Conservation (phyloP, 2,329 filamentous ascomycete genomes). For the Verticillium longisporum region DNA sequence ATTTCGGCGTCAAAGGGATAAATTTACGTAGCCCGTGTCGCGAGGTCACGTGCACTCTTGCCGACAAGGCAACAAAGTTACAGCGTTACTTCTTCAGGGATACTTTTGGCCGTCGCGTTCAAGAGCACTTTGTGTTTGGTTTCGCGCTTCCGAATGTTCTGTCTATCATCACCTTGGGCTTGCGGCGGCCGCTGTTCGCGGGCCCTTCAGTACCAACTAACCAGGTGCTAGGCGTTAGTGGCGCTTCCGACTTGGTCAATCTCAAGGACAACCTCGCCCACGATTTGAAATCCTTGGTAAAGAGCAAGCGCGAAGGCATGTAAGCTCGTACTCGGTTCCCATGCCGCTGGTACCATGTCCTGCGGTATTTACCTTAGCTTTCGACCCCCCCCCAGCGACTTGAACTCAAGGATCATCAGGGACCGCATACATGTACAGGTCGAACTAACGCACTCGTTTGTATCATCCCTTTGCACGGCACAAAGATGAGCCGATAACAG, state of each 20-base stretch:
- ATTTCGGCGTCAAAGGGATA: too few species aligned
- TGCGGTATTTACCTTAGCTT: neutral
- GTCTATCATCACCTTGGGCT: too few species aligned
- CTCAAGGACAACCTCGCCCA: neutral
- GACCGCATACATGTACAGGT: neutral
- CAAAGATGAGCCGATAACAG: neutral
- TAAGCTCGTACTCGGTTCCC: neutral
- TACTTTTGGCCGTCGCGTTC: too few species aligned
- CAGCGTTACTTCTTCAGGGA: too few species aligned
- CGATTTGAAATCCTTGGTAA: neutral
- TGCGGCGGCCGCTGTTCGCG: too few species aligned
- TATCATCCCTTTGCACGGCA: neutral
- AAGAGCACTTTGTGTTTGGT: too few species aligned
- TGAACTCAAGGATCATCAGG: neutral
- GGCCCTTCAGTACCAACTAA: too few species aligned
- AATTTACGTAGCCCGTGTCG: too few species aligned
- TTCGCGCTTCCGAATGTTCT: too few species aligned
- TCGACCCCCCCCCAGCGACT: neutral
- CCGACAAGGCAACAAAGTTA: too few species aligned
- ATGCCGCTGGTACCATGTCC: neutral
- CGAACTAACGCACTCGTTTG: neutral
- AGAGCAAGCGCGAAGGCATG: neutral
- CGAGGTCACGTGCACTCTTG: neutral
- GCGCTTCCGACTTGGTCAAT: too few species aligned
- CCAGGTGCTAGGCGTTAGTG: too few species aligned